Evolutionary conservation across 1,139 yeast genomes (phyloP).

Genomic region (Suhomyces bribrorum): DNA sequence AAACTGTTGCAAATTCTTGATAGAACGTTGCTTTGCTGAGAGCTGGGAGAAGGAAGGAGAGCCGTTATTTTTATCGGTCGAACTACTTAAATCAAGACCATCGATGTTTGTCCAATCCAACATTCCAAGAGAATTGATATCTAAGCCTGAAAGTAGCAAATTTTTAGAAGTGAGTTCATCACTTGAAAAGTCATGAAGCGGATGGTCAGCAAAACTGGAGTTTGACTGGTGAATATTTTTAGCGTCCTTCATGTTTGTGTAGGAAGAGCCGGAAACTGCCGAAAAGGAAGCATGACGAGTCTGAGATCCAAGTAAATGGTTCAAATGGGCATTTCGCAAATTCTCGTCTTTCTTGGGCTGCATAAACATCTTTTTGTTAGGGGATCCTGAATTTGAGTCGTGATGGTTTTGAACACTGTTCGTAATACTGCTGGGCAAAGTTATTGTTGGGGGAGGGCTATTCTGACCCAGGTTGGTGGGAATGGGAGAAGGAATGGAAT

Average conservation of each 20-base stretch:
- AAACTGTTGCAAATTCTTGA: slow-evolving; percentile 19
- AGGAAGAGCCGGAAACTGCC: slow-evolving; percentile 74
- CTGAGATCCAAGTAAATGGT: slow-evolving; percentile 12
- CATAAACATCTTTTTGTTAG: slow-evolving; percentile 2
- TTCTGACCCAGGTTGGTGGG: slow-evolving; percentile 25
- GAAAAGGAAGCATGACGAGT: slow-evolving; percentile 75
- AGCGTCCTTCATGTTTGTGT: slow-evolving; percentile 55
- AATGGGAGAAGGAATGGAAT: slow-evolving; percentile 26
- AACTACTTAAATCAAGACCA: slow-evolving; percentile 17
- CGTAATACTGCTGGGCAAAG: slow-evolving; percentile 8
- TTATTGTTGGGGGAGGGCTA: slow-evolving; percentile 22
- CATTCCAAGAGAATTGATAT: slow-evolving; percentile 24
- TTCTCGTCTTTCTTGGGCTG: slow-evolving; percentile 6
- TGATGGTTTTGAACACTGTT: slow-evolving; percentile 2
- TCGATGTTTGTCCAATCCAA: slow-evolving; percentile 42
- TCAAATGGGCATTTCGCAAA: slow-evolving; percentile 9
- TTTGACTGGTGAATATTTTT: slow-evolving; percentile 27
- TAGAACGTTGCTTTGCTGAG: slow-evolving; percentile 15
- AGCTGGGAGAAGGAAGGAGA: slow-evolving; percentile 13
- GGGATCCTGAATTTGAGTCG: slow-evolving; percentile 3
- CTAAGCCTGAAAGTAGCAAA: slow-evolving; percentile 25
- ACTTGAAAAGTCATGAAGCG: slow-evolving; percentile 66
- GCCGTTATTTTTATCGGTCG: slow-evolving; percentile 12
- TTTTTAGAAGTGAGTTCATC: slow-evolving; percentile 23
- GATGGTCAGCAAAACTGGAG: slow-evolving; percentile 38